These are phyloP conservation scores for Xylariaceae sp. DNA, from an alignment of 2,329 filamentous ascomycete genomes.

Conservation along the genomic window DNA sequence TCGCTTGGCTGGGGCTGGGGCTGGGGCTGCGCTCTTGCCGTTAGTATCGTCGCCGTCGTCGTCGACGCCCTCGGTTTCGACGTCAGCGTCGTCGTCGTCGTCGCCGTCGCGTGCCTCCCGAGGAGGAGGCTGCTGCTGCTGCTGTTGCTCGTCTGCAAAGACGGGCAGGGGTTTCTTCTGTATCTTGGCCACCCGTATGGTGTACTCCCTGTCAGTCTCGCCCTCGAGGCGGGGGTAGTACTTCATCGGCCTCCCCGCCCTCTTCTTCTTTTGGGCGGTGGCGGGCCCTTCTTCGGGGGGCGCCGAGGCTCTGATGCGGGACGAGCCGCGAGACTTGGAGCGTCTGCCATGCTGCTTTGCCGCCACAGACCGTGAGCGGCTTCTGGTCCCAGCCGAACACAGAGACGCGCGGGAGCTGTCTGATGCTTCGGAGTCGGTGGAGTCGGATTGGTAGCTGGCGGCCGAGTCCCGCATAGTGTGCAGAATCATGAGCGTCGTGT, in stretches of 20 bases:
- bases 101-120: too few species aligned
- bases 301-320: slow-evolving; percentile 2
- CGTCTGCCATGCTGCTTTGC: slow-evolving; percentile 14
- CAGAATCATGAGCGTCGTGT: slow-evolving; percentile 61
- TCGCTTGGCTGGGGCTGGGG: background rate
- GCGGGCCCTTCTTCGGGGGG: slow-evolving; percentile 1
- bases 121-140: background rate
- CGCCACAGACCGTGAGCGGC: too few species aligned
- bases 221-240: slow-evolving; percentile 31
- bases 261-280: slow-evolving; percentile 9
- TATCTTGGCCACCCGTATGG: slow-evolving; percentile 37
- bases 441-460: slow-evolving; percentile 21
- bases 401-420: slow-evolving; percentile 13
- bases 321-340: slow-evolving; percentile 6
- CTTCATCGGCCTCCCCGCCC: slow-evolving; percentile 34
- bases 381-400: background rate
- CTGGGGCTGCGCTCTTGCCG: background rate
- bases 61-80: slow-evolving; percentile 8
- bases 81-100: background rate
- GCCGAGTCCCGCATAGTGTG: slow-evolving; percentile 58
- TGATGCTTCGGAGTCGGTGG: slow-evolving; percentile 18
- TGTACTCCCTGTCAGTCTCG: slow-evolving; percentile 39
- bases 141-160: slow-evolving; percentile 10
- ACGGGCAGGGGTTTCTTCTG: slow-evolving; percentile 27
- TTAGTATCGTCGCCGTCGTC: slow-evolving; percentile 2